phyloP scores from a whole-genome alignment of 441 rosid genomes.

The Capsella rubella region DNA sequence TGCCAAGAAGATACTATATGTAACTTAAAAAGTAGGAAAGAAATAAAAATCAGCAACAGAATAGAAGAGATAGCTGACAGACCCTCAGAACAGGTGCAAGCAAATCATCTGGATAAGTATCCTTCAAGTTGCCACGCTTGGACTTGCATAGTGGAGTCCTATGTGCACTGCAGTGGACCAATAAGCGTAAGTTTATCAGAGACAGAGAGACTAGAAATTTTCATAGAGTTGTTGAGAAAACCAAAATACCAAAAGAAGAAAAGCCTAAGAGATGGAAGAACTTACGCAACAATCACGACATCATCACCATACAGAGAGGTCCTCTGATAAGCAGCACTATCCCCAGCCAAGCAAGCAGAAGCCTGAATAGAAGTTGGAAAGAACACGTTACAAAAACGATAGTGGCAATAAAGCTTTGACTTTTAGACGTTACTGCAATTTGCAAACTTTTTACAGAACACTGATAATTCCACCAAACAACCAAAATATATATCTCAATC shows the following conservation, averaged over 20 bases:
- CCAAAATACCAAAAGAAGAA: not conserved
- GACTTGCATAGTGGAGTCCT: slow-evolving; percentile 91
- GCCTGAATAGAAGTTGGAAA: slow-evolving; percentile 50
- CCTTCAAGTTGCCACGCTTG: slow-evolving; percentile 94
- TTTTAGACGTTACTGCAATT: slow-evolving; percentile 34
- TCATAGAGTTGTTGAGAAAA: not conserved
- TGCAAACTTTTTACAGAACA: slow-evolving; percentile 11
- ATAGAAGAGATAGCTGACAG: not conserved
- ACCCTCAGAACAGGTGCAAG: slow-evolving; percentile 95
- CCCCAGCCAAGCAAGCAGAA: slow-evolving; percentile 85
- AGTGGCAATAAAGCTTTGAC: slow-evolving; percentile 21
- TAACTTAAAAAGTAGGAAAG: not conserved
- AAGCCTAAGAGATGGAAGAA: slow-evolving; percentile 24
- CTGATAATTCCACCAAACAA: slow-evolving; percentile 8
- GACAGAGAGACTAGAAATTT: not conserved
- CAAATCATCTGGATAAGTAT: slow-evolving; percentile 90
- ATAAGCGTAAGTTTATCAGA: not conserved
- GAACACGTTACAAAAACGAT: slow-evolving; percentile 2
- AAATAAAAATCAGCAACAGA: not conserved
- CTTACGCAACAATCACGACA: slow-evolving; percentile 93
- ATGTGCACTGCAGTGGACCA: slow-evolving; percentile 62
- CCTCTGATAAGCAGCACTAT: slow-evolving; percentile 87
- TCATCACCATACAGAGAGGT: slow-evolving; percentile 81
- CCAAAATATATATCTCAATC: not conserved
- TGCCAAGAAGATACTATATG: not conserved